These are phyloP conservation scores for Azolla pinnata DNA, from an alignment of 75 land plant genomes.

Conservation along the genomic window DNA sequence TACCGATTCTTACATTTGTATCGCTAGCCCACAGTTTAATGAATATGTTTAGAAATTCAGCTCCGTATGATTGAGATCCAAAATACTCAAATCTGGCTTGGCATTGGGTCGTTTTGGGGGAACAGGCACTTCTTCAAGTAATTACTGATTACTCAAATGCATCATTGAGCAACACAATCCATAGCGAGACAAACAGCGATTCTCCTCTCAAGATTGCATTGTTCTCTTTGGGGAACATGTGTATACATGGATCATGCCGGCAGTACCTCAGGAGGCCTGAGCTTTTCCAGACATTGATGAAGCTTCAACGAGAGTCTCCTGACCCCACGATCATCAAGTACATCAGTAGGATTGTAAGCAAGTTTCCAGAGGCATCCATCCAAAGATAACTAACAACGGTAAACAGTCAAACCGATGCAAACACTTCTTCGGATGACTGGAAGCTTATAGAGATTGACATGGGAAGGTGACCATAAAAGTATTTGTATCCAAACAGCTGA, in stretches of 20 bases:
- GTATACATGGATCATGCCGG: constrained; percentile 62
- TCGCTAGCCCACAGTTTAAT: too few species aligned
- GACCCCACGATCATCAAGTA: constrained; percentile 72
- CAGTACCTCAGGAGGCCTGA: constrained; percentile 71
- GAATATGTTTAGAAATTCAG: too few species aligned
- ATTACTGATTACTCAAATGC: constrained; percentile 61
- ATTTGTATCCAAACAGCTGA: too few species aligned
- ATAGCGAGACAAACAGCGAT: constrained; percentile 44
- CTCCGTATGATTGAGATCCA: too few species aligned
- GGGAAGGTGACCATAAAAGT: too few species aligned
- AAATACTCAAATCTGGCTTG: too few species aligned
- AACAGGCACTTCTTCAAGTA: constrained; percentile 79
- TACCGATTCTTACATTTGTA: too few species aligned
- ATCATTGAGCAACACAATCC: constrained; percentile 39
- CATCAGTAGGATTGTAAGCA: constrained; percentile 51
- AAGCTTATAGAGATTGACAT: too few species aligned
- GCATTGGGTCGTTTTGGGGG: too few species aligned
- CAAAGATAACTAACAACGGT: too few species aligned
- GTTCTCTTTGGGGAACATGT: constrained; percentile 86
- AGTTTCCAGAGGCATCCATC: constrained; percentile 42
- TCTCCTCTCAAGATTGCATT: constrained; percentile 91
- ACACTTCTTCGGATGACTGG: too few species aligned
- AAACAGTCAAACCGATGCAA: too few species aligned
- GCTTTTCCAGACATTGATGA: constrained; percentile 50
- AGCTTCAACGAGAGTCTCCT: constrained; percentile 54